These are phyloP conservation scores for Diospyros lotus DNA, from an alignment of 148 eudicot species.

Conservation along the genomic window DNA sequence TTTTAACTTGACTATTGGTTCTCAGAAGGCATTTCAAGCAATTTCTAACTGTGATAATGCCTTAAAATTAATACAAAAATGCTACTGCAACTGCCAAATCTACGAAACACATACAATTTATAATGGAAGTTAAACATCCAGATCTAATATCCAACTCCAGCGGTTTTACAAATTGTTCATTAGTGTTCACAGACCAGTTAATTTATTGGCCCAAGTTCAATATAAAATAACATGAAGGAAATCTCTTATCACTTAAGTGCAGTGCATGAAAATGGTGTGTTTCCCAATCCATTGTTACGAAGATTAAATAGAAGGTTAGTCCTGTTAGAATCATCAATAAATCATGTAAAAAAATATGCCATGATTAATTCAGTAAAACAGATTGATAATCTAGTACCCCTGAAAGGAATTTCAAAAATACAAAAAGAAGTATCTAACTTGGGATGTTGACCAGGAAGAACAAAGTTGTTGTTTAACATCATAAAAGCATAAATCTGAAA, in stretches of 20 bases:
- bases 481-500: background rate
- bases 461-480: background rate
- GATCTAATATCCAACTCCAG: background rate
- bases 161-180: background rate
- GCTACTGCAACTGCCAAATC: background rate
- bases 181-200: background rate
- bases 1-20: no score
- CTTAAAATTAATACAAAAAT: background rate
- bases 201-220: background rate
- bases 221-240: background rate
- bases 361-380: background rate
- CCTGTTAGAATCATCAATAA: background rate
- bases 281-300: background rate
- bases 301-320: background rate
- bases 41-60: no score
- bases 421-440: background rate
- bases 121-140: background rate
- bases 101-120: background rate
- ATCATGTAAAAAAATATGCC: background rate
- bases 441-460: background rate
- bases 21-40: no score
- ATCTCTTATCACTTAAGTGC: background rate
- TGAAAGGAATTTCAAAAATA: background rate
- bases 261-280: background rate
- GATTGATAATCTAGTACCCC: background rate